A percentile compares a stretch with the other conserved stretches of the same genome.
phyloP scores from a whole-genome alignment of 2,329 filamentous ascomycete species.

The Microcyclospora pomicola region DNA sequence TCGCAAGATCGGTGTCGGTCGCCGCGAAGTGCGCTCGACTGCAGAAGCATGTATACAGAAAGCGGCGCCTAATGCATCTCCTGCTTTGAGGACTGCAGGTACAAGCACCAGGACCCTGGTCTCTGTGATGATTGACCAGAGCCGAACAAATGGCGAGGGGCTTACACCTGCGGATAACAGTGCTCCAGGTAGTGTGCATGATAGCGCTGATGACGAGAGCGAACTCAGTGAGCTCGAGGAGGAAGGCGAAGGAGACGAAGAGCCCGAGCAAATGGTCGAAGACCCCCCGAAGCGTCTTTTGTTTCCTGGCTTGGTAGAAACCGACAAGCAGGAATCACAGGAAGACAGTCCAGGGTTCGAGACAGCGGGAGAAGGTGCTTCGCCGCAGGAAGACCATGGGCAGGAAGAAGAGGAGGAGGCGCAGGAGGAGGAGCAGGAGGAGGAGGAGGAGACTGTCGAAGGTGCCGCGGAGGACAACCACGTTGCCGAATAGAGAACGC shows the following conservation, averaged over 20 bases:
- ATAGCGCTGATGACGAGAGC: constrained; percentile 41
- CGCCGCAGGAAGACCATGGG: too few relatives aligned
- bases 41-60: constrained; percentile 42
- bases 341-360: constrained; percentile 6
- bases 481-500: too few relatives aligned
- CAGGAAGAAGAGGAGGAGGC: too few relatives aligned
- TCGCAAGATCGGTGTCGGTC: constrained; percentile 44
- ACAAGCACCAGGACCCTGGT: constrained; percentile 7
- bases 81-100: constrained; percentile 1
- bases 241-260: constrained; percentile 10
- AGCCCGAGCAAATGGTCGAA: constrained; percentile 2
- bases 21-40: constrained; percentile 44
- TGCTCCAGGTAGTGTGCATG: constrained; percentile 41
- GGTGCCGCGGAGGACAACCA: not conserved
- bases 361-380: constrained; percentile 5
- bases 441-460: too few relatives aligned
- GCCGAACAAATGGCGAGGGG: constrained; percentile 15
- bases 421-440: too few relatives aligned
- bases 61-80: constrained; percentile 2
- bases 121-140: constrained; percentile 17
- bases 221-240: constrained; percentile 41
- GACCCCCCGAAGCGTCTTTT: constrained; percentile 6
- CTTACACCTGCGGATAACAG: constrained; percentile 32
- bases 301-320: constrained; percentile 13
- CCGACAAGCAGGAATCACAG: constrained; percentile 1